These are phyloP conservation scores for Alternaria arborescens DNA, from an alignment of 2,329 filamentous ascomycete genomes.

Conservation along the genomic window DNA sequence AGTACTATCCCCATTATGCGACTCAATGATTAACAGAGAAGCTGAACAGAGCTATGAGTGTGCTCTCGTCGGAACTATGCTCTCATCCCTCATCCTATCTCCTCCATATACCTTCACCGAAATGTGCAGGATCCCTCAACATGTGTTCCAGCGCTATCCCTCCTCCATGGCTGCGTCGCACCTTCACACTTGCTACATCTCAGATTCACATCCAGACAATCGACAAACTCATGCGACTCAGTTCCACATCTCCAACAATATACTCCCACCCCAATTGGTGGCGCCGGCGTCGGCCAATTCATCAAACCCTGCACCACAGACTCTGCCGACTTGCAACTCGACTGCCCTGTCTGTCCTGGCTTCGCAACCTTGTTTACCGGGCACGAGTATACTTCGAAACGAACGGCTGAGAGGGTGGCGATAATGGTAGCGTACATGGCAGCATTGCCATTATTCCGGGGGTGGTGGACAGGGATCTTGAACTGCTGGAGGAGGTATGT, in stretches of 20 bases:
- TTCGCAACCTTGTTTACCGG: constrained; percentile 14
- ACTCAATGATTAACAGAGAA: neutral
- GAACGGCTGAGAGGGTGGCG: constrained; percentile 20
- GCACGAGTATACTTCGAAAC: constrained; percentile 15
- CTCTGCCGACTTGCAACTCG: constrained; percentile 13
- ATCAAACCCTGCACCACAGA: constrained; percentile 22
- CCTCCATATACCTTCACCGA: neutral
- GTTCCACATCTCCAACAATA: constrained; percentile 24
- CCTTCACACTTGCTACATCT: constrained; percentile 14
- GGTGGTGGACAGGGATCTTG: constrained; percentile 3
- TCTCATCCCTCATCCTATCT: rapidly evolving
- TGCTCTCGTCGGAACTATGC: neutral
- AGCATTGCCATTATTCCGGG: constrained; percentile 20
- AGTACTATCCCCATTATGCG: neutral
- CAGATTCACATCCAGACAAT: constrained; percentile 16
- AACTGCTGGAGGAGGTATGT: constrained; percentile 18
- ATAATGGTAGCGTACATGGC: constrained; percentile 24
- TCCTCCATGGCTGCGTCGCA: constrained; percentile 14
- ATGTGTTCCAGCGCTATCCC: constrained; percentile 20
- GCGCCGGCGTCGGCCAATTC: constrained; percentile 24
- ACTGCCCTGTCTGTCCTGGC: constrained; percentile 19
- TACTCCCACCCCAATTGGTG: constrained; percentile 15
- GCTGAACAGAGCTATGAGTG: neutral
- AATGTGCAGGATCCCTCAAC: constrained; percentile 14
- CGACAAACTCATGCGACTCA: constrained; percentile 2